A percentile compares a stretch with the other conserved stretches of the same genome.
phyloP scores from a whole-genome alignment of 2,329 filamentous ascomycete species.

The Coleophoma crateriformis region DNA sequence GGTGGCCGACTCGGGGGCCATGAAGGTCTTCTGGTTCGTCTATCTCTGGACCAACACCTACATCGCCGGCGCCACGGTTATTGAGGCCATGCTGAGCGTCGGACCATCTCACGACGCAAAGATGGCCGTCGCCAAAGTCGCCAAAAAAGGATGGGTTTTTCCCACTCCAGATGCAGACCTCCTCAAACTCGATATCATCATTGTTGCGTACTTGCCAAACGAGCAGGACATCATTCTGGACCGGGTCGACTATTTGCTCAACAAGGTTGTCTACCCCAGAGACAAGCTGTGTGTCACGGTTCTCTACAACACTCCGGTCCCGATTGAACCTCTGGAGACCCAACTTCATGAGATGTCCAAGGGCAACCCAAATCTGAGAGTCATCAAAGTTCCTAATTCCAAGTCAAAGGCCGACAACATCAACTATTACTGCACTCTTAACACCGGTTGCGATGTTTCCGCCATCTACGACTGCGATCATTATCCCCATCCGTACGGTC shows the following conservation, averaged over 20 bases:
- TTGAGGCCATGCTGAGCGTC: conserved; percentile 34
- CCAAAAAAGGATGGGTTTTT: conserved; percentile 33
- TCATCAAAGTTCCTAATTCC: conserved; percentile 41
- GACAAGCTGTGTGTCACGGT: conserved; percentile 41
- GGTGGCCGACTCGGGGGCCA: conserved; percentile 28
- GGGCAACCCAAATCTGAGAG: conserved; percentile 32
- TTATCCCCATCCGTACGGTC: conserved; percentile 41
- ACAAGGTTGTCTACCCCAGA: conserved; percentile 38
- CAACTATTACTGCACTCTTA: conserved; percentile 39
- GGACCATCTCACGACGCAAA: conserved; percentile 29
- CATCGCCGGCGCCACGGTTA: conserved; percentile 34
- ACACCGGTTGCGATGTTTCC: conserved; percentile 38
- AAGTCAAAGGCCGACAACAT: conserved; percentile 44
- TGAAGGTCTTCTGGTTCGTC: conserved; percentile 37
- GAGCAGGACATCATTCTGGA: conserved; percentile 44
- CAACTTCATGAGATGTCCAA: conserved; percentile 31
- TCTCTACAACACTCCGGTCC: conserved; percentile 40
- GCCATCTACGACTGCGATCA: conserved; percentile 45
- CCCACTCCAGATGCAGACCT: conserved; percentile 34
- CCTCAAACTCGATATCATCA: conserved; percentile 37
- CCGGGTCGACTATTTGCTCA: conserved; percentile 37
- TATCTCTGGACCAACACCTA: conserved; percentile 38
- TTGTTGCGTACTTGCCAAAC: conserved; percentile 45
- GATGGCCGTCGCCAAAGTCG: conserved; percentile 29
- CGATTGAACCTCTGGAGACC: conserved; percentile 39